Base-by-base conservation (phyloP, 306 rosid species). In the Potentilla sterilis region DNA sequence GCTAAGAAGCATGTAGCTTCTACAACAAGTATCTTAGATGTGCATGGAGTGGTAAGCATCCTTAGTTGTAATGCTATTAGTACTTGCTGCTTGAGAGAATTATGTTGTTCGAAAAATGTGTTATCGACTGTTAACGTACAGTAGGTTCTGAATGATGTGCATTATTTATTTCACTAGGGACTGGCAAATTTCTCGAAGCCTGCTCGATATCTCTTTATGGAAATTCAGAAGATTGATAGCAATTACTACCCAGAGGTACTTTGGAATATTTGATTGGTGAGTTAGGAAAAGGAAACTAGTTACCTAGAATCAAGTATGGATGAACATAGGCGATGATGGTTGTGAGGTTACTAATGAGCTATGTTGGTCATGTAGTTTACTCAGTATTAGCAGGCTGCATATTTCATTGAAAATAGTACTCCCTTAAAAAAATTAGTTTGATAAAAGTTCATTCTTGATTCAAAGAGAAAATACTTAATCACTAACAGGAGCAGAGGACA, bases 221-320 rank as follows among this genome's bases (percentile, higher is more conserved):
- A 94, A 87, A 94, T 94, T 84, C 97, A 88, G 82, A 94, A 84
- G 85, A 87, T 92, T 47, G 96, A 94, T 66, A 88, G 97, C 86
- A 85, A 70, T 85, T 94, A 92, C 84, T 94, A 94, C 77, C 98
- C 98, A 11, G 95, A 94, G 98, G 98, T 92, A 89, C 43, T 22
- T 15, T 48, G 61, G 74, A 47, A 69, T 47, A 49, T n/a, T 69
- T 47, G 74, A 70, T 70, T 70, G 74, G 74, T 48, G 74, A 70
- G 74, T 70, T 61, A 16, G 43, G 51, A 28, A 28, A 28, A 28
- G 28, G 28, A 51, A 22, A 48, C 8, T 70, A 48, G 73, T 42
- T 2, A 44, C 34, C 38, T 28, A 28, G 44, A 32, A 47, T 47
- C 14, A 69, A 69, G 22, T 14, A 46, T 3, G 37, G 35, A 28